Base-by-base conservation (phyloP, 2,329 filamentous ascomycete species). In the Fusarium abutilonis region DNA sequence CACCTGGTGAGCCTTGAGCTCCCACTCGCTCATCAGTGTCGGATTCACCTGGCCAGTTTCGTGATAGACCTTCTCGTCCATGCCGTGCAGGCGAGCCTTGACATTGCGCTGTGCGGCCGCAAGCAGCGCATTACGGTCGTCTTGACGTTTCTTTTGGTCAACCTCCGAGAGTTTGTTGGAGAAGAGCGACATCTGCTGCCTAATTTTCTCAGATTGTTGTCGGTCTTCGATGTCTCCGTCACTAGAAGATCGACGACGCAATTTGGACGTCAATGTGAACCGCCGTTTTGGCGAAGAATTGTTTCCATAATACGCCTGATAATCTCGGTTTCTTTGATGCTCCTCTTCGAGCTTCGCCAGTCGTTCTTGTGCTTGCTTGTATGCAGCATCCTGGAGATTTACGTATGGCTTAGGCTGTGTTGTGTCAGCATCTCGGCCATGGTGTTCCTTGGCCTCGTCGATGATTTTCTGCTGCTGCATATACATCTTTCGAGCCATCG, bases 401-500 rank as follows among this genome's bases (percentile, higher is more conserved):
- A 86, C 76, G 60, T 83, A 80, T 34, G 82, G 79, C 69, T 83
- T 84, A 7, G 87, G 78, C 52, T 85, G 82, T 6, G 58, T 35
- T 3, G 73, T 64, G 58, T 77, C 69, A 11, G 59, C 45, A 9
- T 72, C 71, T 8, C 72, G 73, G 13, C 67, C 73, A 10, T 80
- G 74, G 2, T 70, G 71, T 48, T 79, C 78, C 62, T 77, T 80
- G 28, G 79, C 76, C 59, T 82, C 79, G 7, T 87, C 83, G 2
- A 84, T 79, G 58, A 82, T 83, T 59, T 83, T 85, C 60, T 91
- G 86, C 66, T 92, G 88, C 31, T 86, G 80, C 10, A 81, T 85
- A 72, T 93, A 97, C 87, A 97, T 94, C 67, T 89, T 86, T 75
- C 89, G 90, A 7, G 93, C 93, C 92, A 97, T 96, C 10, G 90